Percentiles rank a stretch among this genome's conserved stretches.
phyloP scores from a whole-genome alignment of 1,284 basidiomycete genomes.

The Heliocybe sulcata region DNA sequence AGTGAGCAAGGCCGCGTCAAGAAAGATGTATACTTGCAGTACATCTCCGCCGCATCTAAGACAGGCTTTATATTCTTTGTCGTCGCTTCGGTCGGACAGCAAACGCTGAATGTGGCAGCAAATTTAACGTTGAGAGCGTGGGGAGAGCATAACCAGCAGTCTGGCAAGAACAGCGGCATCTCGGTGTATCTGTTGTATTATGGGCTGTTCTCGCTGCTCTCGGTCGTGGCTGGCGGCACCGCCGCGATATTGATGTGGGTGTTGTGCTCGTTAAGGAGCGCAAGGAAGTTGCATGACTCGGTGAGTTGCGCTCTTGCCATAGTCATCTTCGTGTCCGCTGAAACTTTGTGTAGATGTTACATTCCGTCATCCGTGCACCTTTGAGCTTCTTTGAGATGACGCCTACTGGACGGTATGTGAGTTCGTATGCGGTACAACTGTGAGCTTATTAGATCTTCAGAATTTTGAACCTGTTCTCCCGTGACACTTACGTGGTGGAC shows the following conservation, averaged over 20 bases:
- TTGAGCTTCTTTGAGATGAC: slow-evolving; percentile 86
- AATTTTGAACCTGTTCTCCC: slow-evolving; percentile 84
- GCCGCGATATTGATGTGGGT: slow-evolving; percentile 71
- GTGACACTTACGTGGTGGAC: slow-evolving; percentile 91
- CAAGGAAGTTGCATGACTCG: slow-evolving; percentile 70
- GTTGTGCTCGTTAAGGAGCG: slow-evolving; percentile 71
- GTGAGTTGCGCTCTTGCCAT: slow-evolving; percentile 31
- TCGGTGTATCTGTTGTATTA: slow-evolving; percentile 54
- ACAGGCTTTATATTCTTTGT: slow-evolving; percentile 67
- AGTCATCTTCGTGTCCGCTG: neutral
- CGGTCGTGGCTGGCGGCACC: slow-evolving; percentile 42
- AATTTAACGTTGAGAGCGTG: slow-evolving; percentile 74
- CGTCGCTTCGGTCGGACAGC: slow-evolving; percentile 45
- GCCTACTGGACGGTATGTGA: slow-evolving; percentile 73
- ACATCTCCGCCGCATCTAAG: slow-evolving; percentile 76
- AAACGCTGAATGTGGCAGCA: slow-evolving; percentile 47
- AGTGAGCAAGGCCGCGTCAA: slow-evolving; percentile 83
- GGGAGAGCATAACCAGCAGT: slow-evolving; percentile 70
- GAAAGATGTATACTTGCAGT: slow-evolving; percentile 66
- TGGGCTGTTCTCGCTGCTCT: slow-evolving; percentile 50
- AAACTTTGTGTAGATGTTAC: slow-evolving; percentile 48
- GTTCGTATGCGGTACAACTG: too few species aligned
- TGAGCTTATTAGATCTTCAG: too few species aligned
- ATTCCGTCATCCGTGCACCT: slow-evolving; percentile 76
- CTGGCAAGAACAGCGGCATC: slow-evolving; percentile 53